Conservation (phyloP, 352 stramenopile genomes). For the Phytopythium vexans region DNA sequence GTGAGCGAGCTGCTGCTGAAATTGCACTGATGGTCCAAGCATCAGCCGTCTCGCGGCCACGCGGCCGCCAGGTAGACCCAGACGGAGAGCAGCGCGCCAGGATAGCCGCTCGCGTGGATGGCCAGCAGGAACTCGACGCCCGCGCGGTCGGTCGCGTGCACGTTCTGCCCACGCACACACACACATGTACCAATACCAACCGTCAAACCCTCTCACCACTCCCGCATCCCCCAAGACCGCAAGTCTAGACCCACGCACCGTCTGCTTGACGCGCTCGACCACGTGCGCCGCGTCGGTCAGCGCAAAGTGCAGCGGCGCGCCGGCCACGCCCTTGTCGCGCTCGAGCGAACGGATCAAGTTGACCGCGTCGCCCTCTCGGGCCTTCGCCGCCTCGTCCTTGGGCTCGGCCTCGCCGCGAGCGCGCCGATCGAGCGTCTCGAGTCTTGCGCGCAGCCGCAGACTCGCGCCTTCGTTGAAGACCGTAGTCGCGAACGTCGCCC, state of each 20-base stretch:
- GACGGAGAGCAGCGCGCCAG: slow-evolving; percentile 87
- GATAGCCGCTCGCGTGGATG: slow-evolving; percentile 83
- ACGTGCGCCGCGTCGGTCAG: slow-evolving; percentile 87
- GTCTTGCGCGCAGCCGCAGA: slow-evolving; percentile 68
- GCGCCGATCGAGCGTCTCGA: slow-evolving; percentile 68
- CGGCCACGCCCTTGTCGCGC: slow-evolving; percentile 55
- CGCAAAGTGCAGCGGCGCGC: slow-evolving; percentile 81
- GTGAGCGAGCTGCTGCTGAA: slow-evolving; percentile 58
- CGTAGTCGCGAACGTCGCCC: slow-evolving; percentile 75
- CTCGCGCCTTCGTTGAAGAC: slow-evolving; percentile 86
- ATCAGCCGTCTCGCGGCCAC: slow-evolving; percentile 19
- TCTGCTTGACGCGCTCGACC: slow-evolving; percentile 80
- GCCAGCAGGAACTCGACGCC: slow-evolving; percentile 90
- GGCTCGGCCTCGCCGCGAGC: slow-evolving; percentile 10
- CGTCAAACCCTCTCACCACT: not conserved
- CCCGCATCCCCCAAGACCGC: not conserved
- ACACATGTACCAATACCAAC: slow-evolving; percentile 6
- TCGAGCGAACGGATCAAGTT: slow-evolving; percentile 28
- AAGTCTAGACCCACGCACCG: slow-evolving; percentile 26
- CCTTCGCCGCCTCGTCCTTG: slow-evolving; percentile 11
- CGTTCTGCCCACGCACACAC: slow-evolving; percentile 46
- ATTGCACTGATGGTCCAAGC: slow-evolving; percentile 31
- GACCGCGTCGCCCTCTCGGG: slow-evolving; percentile 8
- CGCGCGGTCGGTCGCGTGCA: slow-evolving; percentile 83
- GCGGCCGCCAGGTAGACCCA: slow-evolving; percentile 90